Evolutionary conservation across 352 stramenopile genomes (phyloP).

Genomic region (Pythium phragmiticola): DNA sequence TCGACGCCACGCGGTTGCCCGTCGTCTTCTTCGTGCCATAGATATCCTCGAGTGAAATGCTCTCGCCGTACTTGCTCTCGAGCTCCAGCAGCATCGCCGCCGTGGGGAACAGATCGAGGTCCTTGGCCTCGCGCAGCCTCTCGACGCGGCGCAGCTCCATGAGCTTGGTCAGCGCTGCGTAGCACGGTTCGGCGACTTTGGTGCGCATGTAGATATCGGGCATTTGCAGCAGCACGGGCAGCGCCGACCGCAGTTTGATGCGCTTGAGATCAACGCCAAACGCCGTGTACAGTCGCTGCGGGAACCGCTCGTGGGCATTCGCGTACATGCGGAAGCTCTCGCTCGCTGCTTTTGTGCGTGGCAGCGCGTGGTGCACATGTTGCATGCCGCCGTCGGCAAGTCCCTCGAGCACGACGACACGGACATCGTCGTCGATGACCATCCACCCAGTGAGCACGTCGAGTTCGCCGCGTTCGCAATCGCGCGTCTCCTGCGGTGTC

Average conservation of each 20-base stretch:
- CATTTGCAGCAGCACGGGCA: constrained; percentile 59
- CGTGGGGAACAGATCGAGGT: constrained; percentile 75
- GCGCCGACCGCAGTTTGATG: constrained; percentile 84
- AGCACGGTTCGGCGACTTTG: constrained; percentile 84
- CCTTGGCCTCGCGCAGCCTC: constrained; percentile 53
- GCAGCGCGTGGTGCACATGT: constrained; percentile 39
- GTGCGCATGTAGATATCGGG: constrained; percentile 90
- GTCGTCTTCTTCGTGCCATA: constrained; percentile 33
- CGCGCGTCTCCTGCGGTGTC: constrained; percentile 46
- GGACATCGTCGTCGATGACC: constrained; percentile 82
- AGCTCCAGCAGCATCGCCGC: constrained; percentile 79
- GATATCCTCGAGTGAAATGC: constrained; percentile 88
- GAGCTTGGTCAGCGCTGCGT: constrained; percentile 68
- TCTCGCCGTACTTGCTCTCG: constrained; percentile 91
- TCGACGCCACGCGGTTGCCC: neutral
- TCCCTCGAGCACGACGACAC: constrained; percentile 89
- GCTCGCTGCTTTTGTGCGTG: constrained; percentile 24
- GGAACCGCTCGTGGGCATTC: constrained; percentile 75
- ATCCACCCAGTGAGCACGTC: constrained; percentile 87
- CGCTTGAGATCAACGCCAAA: constrained; percentile 90
- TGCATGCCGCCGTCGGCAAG: constrained; percentile 60
- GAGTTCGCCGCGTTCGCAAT: constrained; percentile 53
- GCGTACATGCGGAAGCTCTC: constrained; percentile 60
- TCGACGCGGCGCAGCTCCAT: constrained; percentile 58
- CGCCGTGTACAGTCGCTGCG: constrained; percentile 74